Evolutionary conservation across 2,329 filamentous ascomycete species (phyloP), one percentile per base, ranked within the genome.

Genomic region (Alternaria arbusti): DNA sequence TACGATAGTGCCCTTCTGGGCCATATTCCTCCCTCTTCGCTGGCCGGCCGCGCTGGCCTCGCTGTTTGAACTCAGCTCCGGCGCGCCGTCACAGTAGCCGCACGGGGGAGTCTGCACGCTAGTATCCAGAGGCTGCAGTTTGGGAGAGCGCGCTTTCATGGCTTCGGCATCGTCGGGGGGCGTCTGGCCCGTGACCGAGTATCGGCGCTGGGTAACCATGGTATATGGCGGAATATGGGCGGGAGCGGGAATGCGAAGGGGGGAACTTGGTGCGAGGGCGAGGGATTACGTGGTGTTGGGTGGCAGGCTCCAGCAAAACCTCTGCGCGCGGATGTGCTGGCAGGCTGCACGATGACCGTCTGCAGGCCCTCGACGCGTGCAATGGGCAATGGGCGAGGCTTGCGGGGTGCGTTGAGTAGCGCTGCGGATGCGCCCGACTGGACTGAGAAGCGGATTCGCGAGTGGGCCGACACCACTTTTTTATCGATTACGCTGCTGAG

Each of bases 111-210:
- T 71, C 59, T 74, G 74, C 50, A 77, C 75, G 61, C 64, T 74
- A 46, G 78, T 78, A 66, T 79, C 76, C 40, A 79, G 75, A 11
- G 76, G 71, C 66, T 78, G 75, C 44, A 77, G 71, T 64, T 79
- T 79, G 23, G 78, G 75, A 9, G 76, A 78, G 62, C 69, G 67
- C 50, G 74, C 71, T 63, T 77, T 77, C 65, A 78, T 65, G 63
- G 71, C 69, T 36, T 72, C 74, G 15, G 72, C 74, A 57, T 76
- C 69, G 68, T 79, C 75, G 10, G 76, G 76, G 47, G 76, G 76
- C 51, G 74, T 78, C 65, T 78, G 74, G 57, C 78, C 77, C 9
- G 78, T 78, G 58, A 79, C 75, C 22, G 76, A 78, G 68, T 79
- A 79, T 57, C 78, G 71, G 49, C 78, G 76, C 66, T 79, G 77